Evolutionary conservation across 163 green algal species (phyloP).

Genomic region (Scenedesmus sp.): DNA sequence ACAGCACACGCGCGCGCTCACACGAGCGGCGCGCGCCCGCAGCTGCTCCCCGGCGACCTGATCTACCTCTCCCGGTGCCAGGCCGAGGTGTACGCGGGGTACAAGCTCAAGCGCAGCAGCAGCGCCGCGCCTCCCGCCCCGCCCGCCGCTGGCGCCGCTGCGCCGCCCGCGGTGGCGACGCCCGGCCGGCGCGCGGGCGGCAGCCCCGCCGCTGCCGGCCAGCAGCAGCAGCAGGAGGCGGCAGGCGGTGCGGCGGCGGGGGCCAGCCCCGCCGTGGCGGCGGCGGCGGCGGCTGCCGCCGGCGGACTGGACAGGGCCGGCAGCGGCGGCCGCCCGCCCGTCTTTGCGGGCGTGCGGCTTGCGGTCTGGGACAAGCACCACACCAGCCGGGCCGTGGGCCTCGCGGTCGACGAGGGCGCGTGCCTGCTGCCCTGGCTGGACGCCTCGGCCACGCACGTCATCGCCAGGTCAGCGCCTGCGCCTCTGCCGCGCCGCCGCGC

Average conservation of each 20-base stretch:
- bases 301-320: no score
- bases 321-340: constrained; percentile 2
- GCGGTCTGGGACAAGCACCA: constrained; percentile 17
- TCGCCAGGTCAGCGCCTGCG: not conserved
- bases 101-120: no score
- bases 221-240: constrained; percentile 32
- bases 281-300: no score
- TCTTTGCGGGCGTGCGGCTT: constrained; percentile 34
- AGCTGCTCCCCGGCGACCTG: constrained; percentile 42
- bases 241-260: no score
- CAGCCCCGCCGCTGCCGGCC: not conserved
- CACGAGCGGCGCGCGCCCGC: no score
- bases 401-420: not conserved
- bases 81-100: no score
- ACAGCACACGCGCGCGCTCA: no score
- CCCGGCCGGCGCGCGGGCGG: not conserved
- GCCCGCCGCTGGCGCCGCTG: no score
- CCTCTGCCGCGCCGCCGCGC: no score
- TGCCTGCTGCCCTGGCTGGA: not conserved
- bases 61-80: constrained; percentile 43
- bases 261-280: no score
- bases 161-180: no score
- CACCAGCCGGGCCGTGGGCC: constrained; percentile 4
- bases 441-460: constrained; percentile 2
- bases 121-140: no score